Base-by-base conservation (phyloP, 768 basidiomycete species). In the Termitomyces titanicus region DNA sequence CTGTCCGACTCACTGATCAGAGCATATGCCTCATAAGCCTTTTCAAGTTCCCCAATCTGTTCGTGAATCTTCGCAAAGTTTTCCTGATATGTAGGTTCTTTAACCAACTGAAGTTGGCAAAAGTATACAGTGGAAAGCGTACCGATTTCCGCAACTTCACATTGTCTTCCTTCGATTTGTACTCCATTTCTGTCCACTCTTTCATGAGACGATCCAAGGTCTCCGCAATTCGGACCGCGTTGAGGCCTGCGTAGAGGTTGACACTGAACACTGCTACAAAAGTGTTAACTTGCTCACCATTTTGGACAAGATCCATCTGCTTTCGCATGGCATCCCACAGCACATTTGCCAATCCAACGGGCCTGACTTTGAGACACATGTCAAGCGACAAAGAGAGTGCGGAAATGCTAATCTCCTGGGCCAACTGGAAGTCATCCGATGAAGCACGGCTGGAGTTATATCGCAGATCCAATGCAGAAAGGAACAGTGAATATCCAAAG, bases 401-500 rank as follows among this genome's bases (percentile, higher is more conserved):
- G 1, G 64, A 60, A 6, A 68, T 51, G n/a, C 68, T 63, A 47
- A 68, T 65, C 15, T 61, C 64, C 42, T 72, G 67, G 0, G 66
- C 64, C 44, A 56, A 64, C 35, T 68, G 61, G 45, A 67, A 72
- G 0, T 57, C 49, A 4, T 61, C 56, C 17, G 56, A 54, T 1
- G 60, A 54, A 12, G 64, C 63, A n/a, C 57, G 55, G 42, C 47
- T 53, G 10, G 68, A 61, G 44, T 63, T 63, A 29, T 63, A 59
- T 8, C 70, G 66, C 2, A 72, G 60, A 5, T 68, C 61, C 18
- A 63, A 56, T 34, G 67, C 66, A 55, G 65, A 67, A 20, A 73
- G 58, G 51, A 68, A 72, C 4, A 71, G 47, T 12, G 68, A 68
- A 40, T 72, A 72, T 20, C 64, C 68, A 45, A 67, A 68, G 17